phyloP scores from a whole-genome alignment of 2,329 filamentous ascomycete genomes.

The Cladosporium sp. region DNA sequence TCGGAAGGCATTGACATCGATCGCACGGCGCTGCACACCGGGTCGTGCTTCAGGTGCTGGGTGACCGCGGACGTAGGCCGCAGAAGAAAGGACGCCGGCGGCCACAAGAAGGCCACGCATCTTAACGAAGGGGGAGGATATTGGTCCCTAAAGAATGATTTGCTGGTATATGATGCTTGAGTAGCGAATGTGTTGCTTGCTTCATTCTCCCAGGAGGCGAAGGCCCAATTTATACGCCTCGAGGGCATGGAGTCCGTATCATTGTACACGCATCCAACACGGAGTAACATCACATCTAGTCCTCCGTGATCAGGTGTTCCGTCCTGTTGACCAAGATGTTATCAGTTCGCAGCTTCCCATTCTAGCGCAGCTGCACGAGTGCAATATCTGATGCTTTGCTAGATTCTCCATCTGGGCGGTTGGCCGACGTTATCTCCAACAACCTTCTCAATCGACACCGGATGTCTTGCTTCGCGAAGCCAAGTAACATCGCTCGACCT shows the following conservation, averaged over 20 bases:
- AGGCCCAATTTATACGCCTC: not conserved
- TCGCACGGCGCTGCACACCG: slow-evolving; percentile 19
- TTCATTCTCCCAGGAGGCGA: not conserved
- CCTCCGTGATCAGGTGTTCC: slow-evolving; percentile 3
- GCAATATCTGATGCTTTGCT: slow-evolving; percentile 8
- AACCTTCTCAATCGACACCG: slow-evolving; percentile 10
- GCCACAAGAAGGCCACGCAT: slow-evolving; percentile 12
- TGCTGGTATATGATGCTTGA: not conserved
- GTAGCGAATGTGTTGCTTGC: slow-evolving; percentile 2
- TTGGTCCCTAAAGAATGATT: slow-evolving; percentile 2
- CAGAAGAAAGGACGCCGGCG: slow-evolving; percentile 9
- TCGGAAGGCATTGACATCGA: slow-evolving; percentile 33
- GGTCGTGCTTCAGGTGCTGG: slow-evolving; percentile 7
- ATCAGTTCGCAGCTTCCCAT: slow-evolving; percentile 9
- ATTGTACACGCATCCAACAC: not conserved
- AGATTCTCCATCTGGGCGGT: slow-evolving; percentile 7
- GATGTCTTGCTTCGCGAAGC: not conserved
- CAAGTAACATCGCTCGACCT: slow-evolving; percentile 7
- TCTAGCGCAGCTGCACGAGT: not conserved
- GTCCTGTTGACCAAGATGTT: slow-evolving; percentile 3
- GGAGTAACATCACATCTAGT: slow-evolving; percentile 5
- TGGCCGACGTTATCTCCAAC: slow-evolving; percentile 10
- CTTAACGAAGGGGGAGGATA: slow-evolving; percentile 1
- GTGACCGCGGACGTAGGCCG: slow-evolving; percentile 6
- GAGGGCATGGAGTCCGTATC: not conserved